These are phyloP conservation scores for Rhizoclosmatium globosum DNA, from an alignment of 192 early-diverging fungal genomes.

Conservation along the genomic window DNA sequence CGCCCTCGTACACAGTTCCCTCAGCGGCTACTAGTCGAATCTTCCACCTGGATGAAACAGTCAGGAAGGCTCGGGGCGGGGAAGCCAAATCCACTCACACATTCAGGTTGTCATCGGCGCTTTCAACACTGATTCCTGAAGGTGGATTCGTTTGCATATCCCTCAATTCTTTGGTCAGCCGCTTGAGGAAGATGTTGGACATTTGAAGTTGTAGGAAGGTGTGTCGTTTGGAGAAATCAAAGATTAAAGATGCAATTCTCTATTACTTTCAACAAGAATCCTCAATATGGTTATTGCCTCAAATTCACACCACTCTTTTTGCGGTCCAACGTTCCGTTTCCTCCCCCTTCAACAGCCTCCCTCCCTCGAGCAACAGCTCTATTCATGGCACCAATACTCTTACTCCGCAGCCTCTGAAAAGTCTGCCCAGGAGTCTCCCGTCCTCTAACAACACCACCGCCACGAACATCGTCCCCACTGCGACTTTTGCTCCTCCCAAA, in stretches of 20 bases:
- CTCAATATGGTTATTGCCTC: too few species aligned
- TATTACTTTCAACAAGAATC: too few species aligned
- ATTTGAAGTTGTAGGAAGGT: conserved; percentile 27
- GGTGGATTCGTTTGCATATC: conserved; percentile 57
- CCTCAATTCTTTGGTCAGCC: conserved; percentile 57
- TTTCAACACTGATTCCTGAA: conserved; percentile 41
- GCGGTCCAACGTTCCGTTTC: neutral
- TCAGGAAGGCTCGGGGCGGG: too few species aligned
- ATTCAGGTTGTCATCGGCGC: conserved; percentile 48
- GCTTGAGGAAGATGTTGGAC: conserved; percentile 56
- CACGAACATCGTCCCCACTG: neutral
- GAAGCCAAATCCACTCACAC: conserved; percentile 22
- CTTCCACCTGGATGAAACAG: conserved; percentile 50
- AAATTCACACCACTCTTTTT: too few species aligned
- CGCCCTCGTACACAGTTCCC: conserved; percentile 54
- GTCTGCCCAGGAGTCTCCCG: too few species aligned
- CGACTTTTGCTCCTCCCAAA: neutral
- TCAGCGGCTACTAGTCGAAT: conserved; percentile 47
- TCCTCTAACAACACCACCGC: neutral
- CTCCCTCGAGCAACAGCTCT: neutral
- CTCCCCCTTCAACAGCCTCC: neutral
- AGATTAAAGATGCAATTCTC: too few species aligned
- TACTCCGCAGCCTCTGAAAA: too few species aligned
- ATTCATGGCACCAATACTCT: conserved; percentile 22
- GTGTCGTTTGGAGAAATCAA: neutral